Base-by-base conservation (phyloP, 2,329 filamentous ascomycete genomes). In the Chaetomiaceae sp. region DNA sequence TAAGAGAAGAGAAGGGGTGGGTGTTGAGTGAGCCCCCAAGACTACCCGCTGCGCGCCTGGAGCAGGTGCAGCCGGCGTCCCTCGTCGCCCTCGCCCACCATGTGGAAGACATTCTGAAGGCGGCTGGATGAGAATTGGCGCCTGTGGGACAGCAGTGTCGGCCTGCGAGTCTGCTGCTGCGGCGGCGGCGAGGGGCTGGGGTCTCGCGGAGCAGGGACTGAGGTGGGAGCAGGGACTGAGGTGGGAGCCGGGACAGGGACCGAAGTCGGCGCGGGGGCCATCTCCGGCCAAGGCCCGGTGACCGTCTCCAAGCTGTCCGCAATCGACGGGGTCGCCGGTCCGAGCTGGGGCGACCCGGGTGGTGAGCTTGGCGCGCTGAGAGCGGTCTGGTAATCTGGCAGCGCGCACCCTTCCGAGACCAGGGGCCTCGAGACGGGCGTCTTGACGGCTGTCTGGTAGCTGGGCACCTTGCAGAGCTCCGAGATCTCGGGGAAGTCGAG, bases 371-470 rank as follows among this genome's bases (percentile, higher is more conserved):
- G 79, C 23, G 73, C 73, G 58, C 74, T 79, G 38, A 78, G 69
- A 1, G 80, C 83, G 2, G 83, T 77, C 50, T 77, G 70, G 62
- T 90, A 90, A 62, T 87, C 82, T 0, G 86, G 86, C 5, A 88
- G 74, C 12, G 67, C 67, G 5, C 71, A 66, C 27, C 73, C 73
- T 19, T 75, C 73, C 6, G 74, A 73, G 43, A 70, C 74, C 13
- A 73, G 73, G 30, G 76, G 73, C 44, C 78, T 75, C 9, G 30
- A 33, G 14, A 81, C 78, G 5, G 82, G 80, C 0, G 83, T 80
- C 56, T 79, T 81, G 21, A 89, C 80, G 0, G 87, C 87, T 1
- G 87, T 90, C 14, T 79, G 78, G 65, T 91, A 91, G 50, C 86
- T 90, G 1, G 87, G 87, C 2, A 91, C 86, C 57, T 86, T 86